Percentiles rank a stretch among this genome's conserved stretches.
Conservation (phyloP, 148 eudicot genomes). For the Oxyria digyna region DNA sequence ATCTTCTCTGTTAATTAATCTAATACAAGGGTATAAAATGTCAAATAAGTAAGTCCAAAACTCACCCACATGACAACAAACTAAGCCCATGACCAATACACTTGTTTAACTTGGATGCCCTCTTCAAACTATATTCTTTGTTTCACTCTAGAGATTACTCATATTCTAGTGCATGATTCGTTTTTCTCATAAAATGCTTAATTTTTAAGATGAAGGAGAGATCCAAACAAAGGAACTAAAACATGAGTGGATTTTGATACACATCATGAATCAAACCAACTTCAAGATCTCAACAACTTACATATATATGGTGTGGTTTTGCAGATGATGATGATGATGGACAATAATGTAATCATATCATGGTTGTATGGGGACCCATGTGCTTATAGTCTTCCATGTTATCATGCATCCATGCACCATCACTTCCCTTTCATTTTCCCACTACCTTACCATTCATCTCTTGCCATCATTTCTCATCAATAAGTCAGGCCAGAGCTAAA, state of each 20-base stretch:
- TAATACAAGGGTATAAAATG: not conserved
- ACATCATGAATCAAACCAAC: conserved; percentile 1
- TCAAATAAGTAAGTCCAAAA: conserved; percentile 5
- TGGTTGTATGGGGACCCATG: conserved; percentile 2
- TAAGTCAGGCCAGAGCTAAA: not conserved
- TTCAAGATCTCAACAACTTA: not conserved
- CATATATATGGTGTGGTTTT: not conserved
- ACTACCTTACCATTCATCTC: not conserved
- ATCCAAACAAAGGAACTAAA: not conserved
- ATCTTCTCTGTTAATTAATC: conserved; percentile 3
- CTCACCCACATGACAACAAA: conserved; percentile 1
- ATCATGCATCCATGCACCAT: conserved; percentile 9
- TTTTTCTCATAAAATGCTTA: not conserved
- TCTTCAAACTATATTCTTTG: not conserved
- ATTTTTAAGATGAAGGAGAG: not conserved
- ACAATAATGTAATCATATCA: not conserved
- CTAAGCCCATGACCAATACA: not conserved
- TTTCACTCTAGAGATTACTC: not conserved
- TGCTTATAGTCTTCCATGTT: conserved; percentile 1
- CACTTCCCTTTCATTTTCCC: conserved; percentile 6
- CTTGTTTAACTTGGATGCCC: not conserved
- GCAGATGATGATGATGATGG: conserved; percentile 3
- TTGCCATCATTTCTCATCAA: conserved; percentile 3
- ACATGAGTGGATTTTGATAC: not conserved
- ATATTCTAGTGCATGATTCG: not conserved